Evolutionary conservation across 2,329 filamentous ascomycete species (phyloP).

Genomic region (Epichloe coenophiala): DNA sequence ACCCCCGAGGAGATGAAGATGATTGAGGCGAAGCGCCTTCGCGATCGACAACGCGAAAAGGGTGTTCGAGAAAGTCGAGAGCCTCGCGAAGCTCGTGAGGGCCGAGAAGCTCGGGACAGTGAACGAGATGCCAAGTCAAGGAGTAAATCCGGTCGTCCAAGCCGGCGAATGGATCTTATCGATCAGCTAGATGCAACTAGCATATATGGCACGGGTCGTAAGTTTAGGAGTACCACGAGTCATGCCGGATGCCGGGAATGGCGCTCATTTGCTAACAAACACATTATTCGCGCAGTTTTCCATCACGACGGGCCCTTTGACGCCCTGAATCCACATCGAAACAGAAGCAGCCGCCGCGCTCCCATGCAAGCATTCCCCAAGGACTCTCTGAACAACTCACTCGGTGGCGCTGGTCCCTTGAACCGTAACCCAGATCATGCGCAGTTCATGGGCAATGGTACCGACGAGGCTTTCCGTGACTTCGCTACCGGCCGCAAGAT

Average conservation of each 20-base stretch:
- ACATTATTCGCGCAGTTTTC: constrained; percentile 52
- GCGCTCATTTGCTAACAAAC: not conserved
- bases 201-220: constrained; percentile 85
- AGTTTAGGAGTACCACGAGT: constrained; percentile 23
- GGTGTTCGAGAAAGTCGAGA: constrained; percentile 4
- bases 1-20: constrained; percentile 37
- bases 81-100: constrained; percentile 12
- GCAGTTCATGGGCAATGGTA: constrained; percentile 68
- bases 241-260: not conserved
- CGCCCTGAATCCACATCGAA: constrained; percentile 87
- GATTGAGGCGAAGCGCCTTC: constrained; percentile 21
- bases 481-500: constrained; percentile 38
- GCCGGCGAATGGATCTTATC: constrained; percentile 65
- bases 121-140: constrained; percentile 24
- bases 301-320: constrained; percentile 97
- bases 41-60: constrained; percentile 12
- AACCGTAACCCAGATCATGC: constrained; percentile 73
- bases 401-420: constrained; percentile 77
- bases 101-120: constrained; percentile 35
- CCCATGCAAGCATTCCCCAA: constrained; percentile 96
- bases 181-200: constrained; percentile 94
- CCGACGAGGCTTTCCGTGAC: constrained; percentile 77
- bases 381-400: constrained; percentile 79
- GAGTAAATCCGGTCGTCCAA: constrained; percentile 33
- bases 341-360: constrained; percentile 68